A percentile compares a stretch with the other conserved stretches of the same genome.
Evolutionary conservation across 805 yeast species (phyloP).

Genomic region (Saccharomyces kudriavzevii): DNA sequence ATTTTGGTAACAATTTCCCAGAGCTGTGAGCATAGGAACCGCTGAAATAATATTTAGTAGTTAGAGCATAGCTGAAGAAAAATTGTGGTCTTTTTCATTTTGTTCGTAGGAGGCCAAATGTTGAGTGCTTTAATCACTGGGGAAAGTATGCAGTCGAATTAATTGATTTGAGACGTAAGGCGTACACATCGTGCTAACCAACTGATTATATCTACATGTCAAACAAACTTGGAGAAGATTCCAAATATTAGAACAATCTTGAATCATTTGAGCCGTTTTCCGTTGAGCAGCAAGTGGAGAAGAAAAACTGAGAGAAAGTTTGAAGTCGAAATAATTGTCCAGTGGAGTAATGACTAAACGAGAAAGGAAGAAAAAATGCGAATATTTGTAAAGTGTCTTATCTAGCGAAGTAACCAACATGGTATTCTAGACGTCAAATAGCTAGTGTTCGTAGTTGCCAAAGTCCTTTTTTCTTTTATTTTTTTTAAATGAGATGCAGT

Average conservation of each 20-base stretch:
- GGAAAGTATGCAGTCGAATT: no score
- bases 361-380: not conserved
- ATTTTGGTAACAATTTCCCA: not conserved
- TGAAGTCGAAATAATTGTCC: not conserved
- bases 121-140: no score
- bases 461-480: not conserved
- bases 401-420: not conserved
- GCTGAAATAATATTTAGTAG: not conserved
- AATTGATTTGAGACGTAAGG: no score
- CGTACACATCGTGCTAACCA: no score
- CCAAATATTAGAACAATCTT: not conserved
- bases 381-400: not conserved
- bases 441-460: not conserved
- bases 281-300: not conserved
- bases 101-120: no score
- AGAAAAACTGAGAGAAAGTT: not conserved
- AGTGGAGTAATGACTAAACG: not conserved
- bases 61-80: no score
- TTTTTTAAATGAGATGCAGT: not conserved
- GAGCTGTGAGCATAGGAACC: not conserved
- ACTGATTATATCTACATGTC: not conserved
- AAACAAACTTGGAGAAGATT: not conserved
- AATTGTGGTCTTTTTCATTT: no score
- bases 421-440: not conserved
- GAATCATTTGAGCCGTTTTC: not conserved